These are phyloP conservation scores for Acer saccharum DNA, from an alignment of 345 rosid genomes.

Conservation along the genomic window DNA sequence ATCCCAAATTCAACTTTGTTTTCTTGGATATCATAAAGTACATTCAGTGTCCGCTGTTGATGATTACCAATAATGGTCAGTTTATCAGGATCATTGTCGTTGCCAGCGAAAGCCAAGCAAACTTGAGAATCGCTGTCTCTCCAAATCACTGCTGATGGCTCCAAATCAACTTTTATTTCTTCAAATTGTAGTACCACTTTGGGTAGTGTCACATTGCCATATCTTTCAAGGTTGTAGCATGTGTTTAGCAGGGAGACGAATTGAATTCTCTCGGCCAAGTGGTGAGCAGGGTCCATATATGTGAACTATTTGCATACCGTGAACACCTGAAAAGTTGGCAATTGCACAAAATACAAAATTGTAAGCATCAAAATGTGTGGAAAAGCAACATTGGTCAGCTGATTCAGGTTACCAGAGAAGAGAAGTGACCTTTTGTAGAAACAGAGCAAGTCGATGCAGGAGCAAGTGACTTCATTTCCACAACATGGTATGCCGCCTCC, in stretches of 20 bases:
- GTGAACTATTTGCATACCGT: neutral
- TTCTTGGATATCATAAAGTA: slow-evolving; percentile 19
- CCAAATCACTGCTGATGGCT: slow-evolving; percentile 20
- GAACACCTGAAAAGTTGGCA: neutral
- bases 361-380: neutral
- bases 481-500: neutral
- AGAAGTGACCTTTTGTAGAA: slow-evolving; percentile 2
- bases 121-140: slow-evolving; percentile 21
- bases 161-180: slow-evolving; percentile 10
- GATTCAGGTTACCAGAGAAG: neutral
- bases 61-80: slow-evolving; percentile 31
- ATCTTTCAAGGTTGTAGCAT: slow-evolving; percentile 20
- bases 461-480: slow-evolving; percentile 4
- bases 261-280: neutral
- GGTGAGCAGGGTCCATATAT: slow-evolving; percentile 12
- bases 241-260: slow-evolving; percentile 14
- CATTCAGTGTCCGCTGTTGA: slow-evolving; percentile 25
- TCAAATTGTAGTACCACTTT: slow-evolving; percentile 18
- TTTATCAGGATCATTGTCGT: too few relatives aligned
- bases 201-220: neutral
- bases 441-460: neutral
- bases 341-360: neutral
- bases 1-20: slow-evolving; percentile 19
- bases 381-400: too few relatives aligned
- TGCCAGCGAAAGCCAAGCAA: slow-evolving; percentile 37